These are phyloP conservation scores for Primulina eburnea DNA, from an alignment of 257 asterid species.

Conservation along the genomic window DNA sequence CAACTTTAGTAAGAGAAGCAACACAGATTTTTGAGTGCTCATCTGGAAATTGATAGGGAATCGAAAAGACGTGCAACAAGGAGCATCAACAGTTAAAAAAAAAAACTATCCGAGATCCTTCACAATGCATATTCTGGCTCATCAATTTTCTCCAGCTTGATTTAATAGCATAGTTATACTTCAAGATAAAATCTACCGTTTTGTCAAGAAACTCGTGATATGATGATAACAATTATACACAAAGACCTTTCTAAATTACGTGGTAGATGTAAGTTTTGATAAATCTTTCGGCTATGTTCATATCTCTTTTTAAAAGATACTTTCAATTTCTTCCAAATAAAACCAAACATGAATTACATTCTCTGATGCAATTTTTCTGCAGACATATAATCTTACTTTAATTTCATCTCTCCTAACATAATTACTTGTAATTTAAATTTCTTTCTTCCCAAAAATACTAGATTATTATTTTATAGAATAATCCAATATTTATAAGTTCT, in stretches of 20 bases:
- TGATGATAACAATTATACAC: neutral
- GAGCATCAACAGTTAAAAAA: neutral
- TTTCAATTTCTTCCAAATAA: too few relatives aligned
- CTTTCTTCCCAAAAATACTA: neutral
- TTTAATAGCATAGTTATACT: neutral
- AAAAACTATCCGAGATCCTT: neutral
- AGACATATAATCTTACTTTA: too few relatives aligned
- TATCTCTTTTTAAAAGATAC: too few relatives aligned
- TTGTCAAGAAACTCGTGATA: neutral
- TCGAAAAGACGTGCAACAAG: neutral
- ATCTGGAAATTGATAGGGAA: neutral
- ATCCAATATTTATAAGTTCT: too few relatives aligned
- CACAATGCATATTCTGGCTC: too few relatives aligned
- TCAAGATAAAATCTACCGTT: neutral
- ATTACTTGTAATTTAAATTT: too few relatives aligned
- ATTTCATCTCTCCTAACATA: neutral
- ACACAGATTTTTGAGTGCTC: neutral
- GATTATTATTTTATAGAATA: too few relatives aligned
- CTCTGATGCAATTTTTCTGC: neutral
- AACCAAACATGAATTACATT: neutral
- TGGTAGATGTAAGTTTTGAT: too few relatives aligned
- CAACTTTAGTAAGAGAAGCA: neutral
- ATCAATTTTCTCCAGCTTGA: neutral
- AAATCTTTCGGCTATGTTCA: neutral
- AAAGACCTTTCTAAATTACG: neutral